Conservation (phyloP, 2,329 filamentous ascomycete species). For the Fusarium anthophilum region DNA sequence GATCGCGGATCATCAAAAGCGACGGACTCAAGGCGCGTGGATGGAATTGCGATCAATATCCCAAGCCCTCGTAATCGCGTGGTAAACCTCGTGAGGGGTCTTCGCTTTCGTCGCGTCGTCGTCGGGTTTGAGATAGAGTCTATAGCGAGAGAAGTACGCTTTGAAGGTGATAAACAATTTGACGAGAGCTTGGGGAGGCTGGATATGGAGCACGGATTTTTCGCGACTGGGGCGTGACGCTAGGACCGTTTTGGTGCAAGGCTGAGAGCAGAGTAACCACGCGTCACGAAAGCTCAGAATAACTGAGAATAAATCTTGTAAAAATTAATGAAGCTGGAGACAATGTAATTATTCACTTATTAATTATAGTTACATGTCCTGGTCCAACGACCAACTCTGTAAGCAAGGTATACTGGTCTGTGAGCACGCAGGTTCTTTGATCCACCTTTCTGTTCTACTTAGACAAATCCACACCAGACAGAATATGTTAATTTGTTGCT, state of each 20-base stretch:
- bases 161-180: conserved; percentile 44
- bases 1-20: conserved; percentile 45
- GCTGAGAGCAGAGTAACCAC: conserved; percentile 42
- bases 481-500: background rate
- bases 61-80: conserved; percentile 27
- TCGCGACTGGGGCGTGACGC: conserved; percentile 48
- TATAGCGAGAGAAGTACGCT: conserved; percentile 33
- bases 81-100: conserved; percentile 4
- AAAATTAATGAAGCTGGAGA: background rate
- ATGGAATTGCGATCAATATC: conserved; percentile 17
- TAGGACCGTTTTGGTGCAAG: conserved; percentile 49
- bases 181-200: conserved; percentile 48
- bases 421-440: background rate
- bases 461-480: background rate
- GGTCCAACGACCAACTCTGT: too few relatives aligned
- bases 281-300: conserved; percentile 14
- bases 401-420: background rate
- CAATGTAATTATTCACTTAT: background rate
- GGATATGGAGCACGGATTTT: conserved; percentile 50
- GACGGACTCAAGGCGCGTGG: conserved; percentile 30
- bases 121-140: conserved; percentile 28
- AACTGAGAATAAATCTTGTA: background rate
- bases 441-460: background rate
- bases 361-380: fast-evolving
- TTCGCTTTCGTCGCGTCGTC: conserved; percentile 37